These are phyloP conservation scores for Marasmius sp. DNA, from an alignment of 1,284 basidiomycete species.

Conservation along the genomic window DNA sequence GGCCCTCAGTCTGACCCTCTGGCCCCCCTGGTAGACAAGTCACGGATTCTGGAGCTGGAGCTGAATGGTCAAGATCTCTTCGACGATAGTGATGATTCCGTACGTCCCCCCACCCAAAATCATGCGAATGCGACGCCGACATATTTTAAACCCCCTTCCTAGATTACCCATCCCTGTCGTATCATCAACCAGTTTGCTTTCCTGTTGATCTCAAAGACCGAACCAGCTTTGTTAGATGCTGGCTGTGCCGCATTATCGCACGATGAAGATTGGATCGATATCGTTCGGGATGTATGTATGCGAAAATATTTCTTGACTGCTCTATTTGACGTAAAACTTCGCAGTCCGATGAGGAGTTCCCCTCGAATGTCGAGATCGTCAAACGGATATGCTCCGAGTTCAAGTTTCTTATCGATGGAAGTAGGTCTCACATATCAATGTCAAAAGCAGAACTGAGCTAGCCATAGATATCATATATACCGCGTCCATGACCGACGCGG, in stretches of 20 bases:
- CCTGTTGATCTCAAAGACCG: constrained; percentile 1
- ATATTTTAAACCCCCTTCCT: neutral
- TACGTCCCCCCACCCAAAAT: neutral
- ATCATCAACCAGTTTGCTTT: constrained; percentile 10
- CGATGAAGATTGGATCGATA: constrained; percentile 10
- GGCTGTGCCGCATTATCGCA: constrained; percentile 9
- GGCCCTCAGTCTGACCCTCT: too few species aligned
- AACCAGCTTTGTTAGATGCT: constrained; percentile 1
- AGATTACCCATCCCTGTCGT: constrained; percentile 7
- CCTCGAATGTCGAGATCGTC: constrained; percentile 4
- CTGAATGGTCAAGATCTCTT: too few species aligned
- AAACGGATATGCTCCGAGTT: constrained; percentile 5
- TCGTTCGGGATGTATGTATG: constrained; percentile 6
- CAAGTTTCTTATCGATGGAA: constrained; percentile 7
- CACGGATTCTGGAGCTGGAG: too few species aligned
- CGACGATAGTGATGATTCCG: too few species aligned
- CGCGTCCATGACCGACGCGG: too few species aligned
- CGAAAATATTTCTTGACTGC: neutral
- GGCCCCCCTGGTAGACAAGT: too few species aligned
- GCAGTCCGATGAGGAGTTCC: constrained; percentile 3
- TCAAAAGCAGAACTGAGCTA: neutral
- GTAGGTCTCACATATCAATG: neutral
- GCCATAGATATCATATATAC: neutral
- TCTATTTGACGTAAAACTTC: neutral
- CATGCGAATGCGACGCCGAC: neutral